Evolutionary conservation across 108 stramenopile species (phyloP).

Genomic region (Stephanodiscus triporus): DNA sequence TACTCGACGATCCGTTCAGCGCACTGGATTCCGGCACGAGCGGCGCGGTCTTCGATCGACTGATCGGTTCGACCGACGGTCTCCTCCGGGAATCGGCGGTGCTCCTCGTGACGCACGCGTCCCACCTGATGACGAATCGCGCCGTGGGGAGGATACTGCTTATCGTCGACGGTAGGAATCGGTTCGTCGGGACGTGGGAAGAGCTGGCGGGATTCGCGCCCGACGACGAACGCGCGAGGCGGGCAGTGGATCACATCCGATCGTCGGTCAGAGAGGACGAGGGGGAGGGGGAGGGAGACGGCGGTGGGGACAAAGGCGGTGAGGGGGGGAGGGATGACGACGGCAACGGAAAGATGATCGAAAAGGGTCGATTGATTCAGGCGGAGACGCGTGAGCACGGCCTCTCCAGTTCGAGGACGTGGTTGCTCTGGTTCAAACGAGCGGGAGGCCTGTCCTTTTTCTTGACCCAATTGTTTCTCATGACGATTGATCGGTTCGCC

Average conservation of each 20-base stretch:
- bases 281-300: neutral
- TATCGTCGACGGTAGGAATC: constrained; percentile 63
- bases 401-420: constrained; percentile 65
- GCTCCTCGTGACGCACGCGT: constrained; percentile 89
- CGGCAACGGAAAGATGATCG: constrained; percentile 45
- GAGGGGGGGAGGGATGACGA: constrained; percentile 10
- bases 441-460: constrained; percentile 77
- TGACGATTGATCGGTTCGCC: constrained; percentile 73
- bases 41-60: constrained; percentile 70
- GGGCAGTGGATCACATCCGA: constrained; percentile 68
- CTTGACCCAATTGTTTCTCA: constrained; percentile 43
- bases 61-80: constrained; percentile 43
- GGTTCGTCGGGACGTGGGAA: constrained; percentile 75
- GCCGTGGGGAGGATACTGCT: constrained; percentile 76
- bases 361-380: constrained; percentile 36
- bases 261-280: constrained; percentile 69
- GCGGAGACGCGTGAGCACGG: constrained; percentile 81
- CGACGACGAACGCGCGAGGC: constrained; percentile 46
- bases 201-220: constrained; percentile 59
- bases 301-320: neutral
- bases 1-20: constrained; percentile 92
- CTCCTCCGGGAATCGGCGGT: constrained; percentile 62
- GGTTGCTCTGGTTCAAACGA: constrained; percentile 78
- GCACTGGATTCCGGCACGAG: constrained; percentile 93
- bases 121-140: constrained; percentile 63